A percentile compares a stretch with the other conserved stretches of the same genome.
Conservation (phyloP, 2,329 filamentous ascomycete genomes). For the Byssothecium circinans region DNA sequence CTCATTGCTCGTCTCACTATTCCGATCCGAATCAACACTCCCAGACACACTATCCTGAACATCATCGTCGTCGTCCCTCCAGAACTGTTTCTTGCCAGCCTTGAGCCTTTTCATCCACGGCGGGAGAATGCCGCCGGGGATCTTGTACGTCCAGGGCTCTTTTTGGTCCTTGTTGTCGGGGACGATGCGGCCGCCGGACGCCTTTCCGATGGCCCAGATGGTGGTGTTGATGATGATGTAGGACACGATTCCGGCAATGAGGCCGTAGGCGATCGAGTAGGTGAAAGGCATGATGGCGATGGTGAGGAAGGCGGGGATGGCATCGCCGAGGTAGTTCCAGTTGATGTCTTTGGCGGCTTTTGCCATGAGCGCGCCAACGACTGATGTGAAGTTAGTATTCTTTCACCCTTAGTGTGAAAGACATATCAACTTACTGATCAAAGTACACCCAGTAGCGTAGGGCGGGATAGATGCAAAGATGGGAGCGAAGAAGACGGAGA, state of each 20-base stretch:
- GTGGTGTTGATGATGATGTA: slow-evolving; percentile 75
- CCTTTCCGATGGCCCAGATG: slow-evolving; percentile 69
- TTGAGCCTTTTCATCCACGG: slow-evolving; percentile 68
- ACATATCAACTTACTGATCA: slow-evolving; percentile 54
- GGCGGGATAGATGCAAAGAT: slow-evolving; percentile 88
- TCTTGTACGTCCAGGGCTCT: slow-evolving; percentile 77
- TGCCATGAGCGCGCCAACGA: slow-evolving; percentile 88
- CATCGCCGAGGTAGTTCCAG: slow-evolving; percentile 80
- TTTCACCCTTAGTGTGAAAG: too few relatives aligned
- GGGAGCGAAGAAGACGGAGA: slow-evolving; percentile 85
- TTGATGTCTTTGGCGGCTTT: slow-evolving; percentile 80
- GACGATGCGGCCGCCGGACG: slow-evolving; percentile 68
- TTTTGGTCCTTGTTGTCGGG: slow-evolving; percentile 75
- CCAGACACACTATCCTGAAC: slow-evolving; percentile 22
- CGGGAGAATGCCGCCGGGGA: slow-evolving; percentile 74
- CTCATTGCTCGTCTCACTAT: slow-evolving; percentile 30
- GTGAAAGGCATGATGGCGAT: slow-evolving; percentile 88
- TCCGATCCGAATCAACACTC: slow-evolving; percentile 17
- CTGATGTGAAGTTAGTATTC: too few relatives aligned
- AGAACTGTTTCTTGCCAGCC: slow-evolving; percentile 73
- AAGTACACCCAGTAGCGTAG: slow-evolving; percentile 87
- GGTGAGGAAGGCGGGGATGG: slow-evolving; percentile 80
- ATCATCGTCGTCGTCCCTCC: slow-evolving; percentile 48
- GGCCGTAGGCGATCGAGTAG: slow-evolving; percentile 83
- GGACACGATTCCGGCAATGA: slow-evolving; percentile 77